These are phyloP conservation scores for Suillus plorans DNA, from an alignment of 768 basidiomycete genomes.

Conservation along the genomic window DNA sequence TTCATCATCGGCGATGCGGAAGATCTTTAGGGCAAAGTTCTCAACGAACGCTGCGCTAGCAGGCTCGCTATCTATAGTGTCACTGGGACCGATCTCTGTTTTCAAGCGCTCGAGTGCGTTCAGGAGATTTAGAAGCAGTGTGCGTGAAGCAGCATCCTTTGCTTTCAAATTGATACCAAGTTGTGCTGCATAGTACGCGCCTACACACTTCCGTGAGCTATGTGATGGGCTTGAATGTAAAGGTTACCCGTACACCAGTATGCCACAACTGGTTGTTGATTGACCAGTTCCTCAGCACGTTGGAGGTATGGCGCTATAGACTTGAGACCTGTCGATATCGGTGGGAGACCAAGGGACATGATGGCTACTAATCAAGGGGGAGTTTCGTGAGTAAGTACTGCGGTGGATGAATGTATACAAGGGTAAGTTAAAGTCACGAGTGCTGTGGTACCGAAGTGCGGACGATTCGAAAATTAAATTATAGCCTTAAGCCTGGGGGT, in stretches of 20 bases:
- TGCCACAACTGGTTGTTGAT: slow-evolving; percentile 81
- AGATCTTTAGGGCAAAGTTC: slow-evolving; percentile 93
- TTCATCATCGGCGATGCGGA: slow-evolving; percentile 85
- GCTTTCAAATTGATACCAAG: slow-evolving; percentile 75
- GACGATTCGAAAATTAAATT: neutral
- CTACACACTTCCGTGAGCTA: slow-evolving; percentile 37
- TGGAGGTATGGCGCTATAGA: slow-evolving; percentile 79
- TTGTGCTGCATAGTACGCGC: slow-evolving; percentile 90
- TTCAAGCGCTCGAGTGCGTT: slow-evolving; percentile 82
- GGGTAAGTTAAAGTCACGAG: neutral
- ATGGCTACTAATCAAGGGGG: neutral
- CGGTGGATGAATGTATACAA: neutral
- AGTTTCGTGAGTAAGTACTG: neutral
- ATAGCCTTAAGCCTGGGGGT: neutral
- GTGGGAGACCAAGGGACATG: slow-evolving; percentile 55
- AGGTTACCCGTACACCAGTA: slow-evolving; percentile 83
- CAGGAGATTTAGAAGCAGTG: slow-evolving; percentile 72
- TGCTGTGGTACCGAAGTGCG: neutral
- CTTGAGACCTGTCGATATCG: slow-evolving; percentile 61
- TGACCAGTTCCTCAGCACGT: slow-evolving; percentile 83
- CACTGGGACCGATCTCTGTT: slow-evolving; percentile 64
- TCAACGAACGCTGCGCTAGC: slow-evolving; percentile 89
- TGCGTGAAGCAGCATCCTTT: slow-evolving; percentile 61
- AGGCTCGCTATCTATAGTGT: slow-evolving; percentile 79
- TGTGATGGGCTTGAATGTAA: slow-evolving; percentile 6